These are phyloP conservation scores for Exophiala sideris DNA, from an alignment of 2,329 filamentous ascomycete genomes.

Conservation along the genomic window DNA sequence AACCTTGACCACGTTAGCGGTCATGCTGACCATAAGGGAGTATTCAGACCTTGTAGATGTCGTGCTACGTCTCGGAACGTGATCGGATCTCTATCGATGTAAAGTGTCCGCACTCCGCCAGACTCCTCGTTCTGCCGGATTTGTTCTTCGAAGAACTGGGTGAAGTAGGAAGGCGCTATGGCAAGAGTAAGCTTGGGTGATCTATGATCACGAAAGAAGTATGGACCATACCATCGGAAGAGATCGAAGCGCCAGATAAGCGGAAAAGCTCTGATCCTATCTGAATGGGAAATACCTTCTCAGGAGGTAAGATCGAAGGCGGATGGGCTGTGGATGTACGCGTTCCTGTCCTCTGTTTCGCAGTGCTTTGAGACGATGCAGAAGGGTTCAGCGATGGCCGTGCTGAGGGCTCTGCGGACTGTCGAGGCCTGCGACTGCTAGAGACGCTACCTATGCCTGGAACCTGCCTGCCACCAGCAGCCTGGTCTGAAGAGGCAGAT, in stretches of 20 bases:
- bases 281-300: constrained; percentile 67
- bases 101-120: constrained; percentile 71
- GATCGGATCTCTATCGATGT: constrained; percentile 87
- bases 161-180: constrained; percentile 93
- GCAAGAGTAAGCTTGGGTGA: constrained; percentile 33
- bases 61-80: constrained; percentile 87
- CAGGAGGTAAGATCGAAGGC: constrained; percentile 45
- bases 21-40: neutral
- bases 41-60: constrained; percentile 68
- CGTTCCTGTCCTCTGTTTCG: constrained; percentile 11
- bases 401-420: constrained; percentile 16
- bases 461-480: constrained; percentile 10
- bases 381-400: constrained; percentile 8
- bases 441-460: constrained; percentile 3
- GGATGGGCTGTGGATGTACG: constrained; percentile 25
- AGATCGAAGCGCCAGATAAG: constrained; percentile 66
- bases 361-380: constrained; percentile 15
- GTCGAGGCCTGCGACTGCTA: constrained; percentile 13
- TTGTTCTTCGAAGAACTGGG: constrained; percentile 86
- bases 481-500: constrained; percentile 23
- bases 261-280: constrained; percentile 67
- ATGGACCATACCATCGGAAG: constrained; percentile 62
- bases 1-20: constrained; percentile 50
- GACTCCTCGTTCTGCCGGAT: constrained; percentile 61
- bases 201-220: neutral